Evolutionary conservation across 1,139 yeast species (phyloP), one percentile per base, ranked within the genome.

Genomic region (Nakaseomyces bracarensis): DNA sequence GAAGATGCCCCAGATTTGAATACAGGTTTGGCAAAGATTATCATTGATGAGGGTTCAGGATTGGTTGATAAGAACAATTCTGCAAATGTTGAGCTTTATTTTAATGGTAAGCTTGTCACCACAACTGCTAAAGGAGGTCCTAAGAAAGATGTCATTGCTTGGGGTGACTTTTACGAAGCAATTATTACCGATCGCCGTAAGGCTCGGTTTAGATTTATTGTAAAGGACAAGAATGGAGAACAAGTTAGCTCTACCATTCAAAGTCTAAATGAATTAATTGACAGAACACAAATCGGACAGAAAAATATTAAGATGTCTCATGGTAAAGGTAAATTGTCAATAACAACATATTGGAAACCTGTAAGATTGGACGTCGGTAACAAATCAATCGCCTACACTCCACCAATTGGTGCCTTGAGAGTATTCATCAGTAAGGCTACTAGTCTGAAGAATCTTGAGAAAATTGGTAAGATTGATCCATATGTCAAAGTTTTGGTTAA

Each of bases 321-420:
- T 57, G 79, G 84, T 50, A 54, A 67, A 34, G 96, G 96, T 46
- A 86, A 82, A 53, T 70, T 86, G 41, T 74, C 79, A 50, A 61
- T 91, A 42, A 65, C 72, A 14, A 77, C 93, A 25, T 66, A 70
- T 43, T 91, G 96, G 96, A 86, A 82, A 61, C 93, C 97, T 3
- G 95, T 89, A 35, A 79, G 74, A 28, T 67, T 89, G 55, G 75
- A 72, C 47, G 71, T 75, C 36, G 75, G 79, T 11, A 68, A 77
- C 41, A 87, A 86, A 51, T 67, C 83, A 19, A 78, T 82, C 53
- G 89, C 87, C 39, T 89, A 86, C 66, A 77, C 86, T 22, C 89
- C 89, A 47, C 98, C 98, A 42, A 81, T 89, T 59, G 98, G 98
- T 58, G 93, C 82, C 30, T 71, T 89, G 11, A 78, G 97, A 58